phyloP scores from a whole-genome alignment of 2,329 filamentous ascomycete genomes.

The Alternaria panax region DNA sequence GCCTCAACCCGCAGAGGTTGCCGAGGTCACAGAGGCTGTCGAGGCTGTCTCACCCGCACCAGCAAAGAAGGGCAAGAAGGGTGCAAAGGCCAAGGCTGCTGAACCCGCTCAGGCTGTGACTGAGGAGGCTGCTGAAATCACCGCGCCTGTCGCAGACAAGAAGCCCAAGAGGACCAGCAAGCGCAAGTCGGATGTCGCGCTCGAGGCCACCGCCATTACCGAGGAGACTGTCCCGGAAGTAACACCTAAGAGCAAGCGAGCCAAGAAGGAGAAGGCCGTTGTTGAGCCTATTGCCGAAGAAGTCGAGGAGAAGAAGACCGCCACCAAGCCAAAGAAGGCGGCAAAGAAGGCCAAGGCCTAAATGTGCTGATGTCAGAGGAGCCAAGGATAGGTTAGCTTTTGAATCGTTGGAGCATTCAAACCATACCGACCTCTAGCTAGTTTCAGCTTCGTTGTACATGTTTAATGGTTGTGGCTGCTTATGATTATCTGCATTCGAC shows the following conservation, averaged over 20 bases:
- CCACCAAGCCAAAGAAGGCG: conserved; percentile 29
- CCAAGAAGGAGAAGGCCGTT: conserved; percentile 26
- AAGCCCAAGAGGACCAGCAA: conserved; percentile 23
- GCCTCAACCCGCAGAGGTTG: conserved; percentile 3
- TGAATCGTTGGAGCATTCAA: not conserved
- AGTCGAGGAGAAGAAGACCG: conserved; percentile 29
- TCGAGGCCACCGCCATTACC: conserved; percentile 17
- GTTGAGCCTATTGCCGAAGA: conserved; percentile 23
- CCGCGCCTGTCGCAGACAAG: conserved; percentile 9
- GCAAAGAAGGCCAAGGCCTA: conserved; percentile 38
- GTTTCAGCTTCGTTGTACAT: not conserved
- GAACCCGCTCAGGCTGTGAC: conserved; percentile 20
- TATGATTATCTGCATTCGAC: conserved; percentile 2
- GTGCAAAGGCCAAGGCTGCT: conserved; percentile 24
- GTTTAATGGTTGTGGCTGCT: conserved; percentile 2
- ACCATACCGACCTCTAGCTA: not conserved
- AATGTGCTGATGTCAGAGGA: conserved; percentile 1
- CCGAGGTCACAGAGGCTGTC: conserved; percentile 15
- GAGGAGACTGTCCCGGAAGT: conserved; percentile 17
- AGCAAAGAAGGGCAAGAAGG: conserved; percentile 38
- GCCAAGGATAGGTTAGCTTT: not conserved
- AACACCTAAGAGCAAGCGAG: conserved; percentile 31
- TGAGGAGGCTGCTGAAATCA: conserved; percentile 12
- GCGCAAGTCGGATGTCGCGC: conserved; percentile 31
- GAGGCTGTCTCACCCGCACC: conserved; percentile 16